These are phyloP conservation scores for Quercus suber DNA, from an alignment of 306 rosid genomes.

Conservation along the genomic window DNA sequence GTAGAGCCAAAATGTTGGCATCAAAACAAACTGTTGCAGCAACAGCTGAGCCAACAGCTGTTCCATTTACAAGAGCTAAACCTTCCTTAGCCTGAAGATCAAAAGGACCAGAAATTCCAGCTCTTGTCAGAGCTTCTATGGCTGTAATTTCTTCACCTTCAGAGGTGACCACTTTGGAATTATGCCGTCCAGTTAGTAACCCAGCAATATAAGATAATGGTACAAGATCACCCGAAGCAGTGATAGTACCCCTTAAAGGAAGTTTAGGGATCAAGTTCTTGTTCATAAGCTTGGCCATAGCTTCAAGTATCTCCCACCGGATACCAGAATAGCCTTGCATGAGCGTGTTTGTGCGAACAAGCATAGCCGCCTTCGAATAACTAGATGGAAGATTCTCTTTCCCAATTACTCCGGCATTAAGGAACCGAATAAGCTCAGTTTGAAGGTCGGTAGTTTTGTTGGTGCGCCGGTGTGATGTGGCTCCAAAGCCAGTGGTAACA, in stretches of 20 bases:
- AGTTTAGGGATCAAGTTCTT: constrained; percentile 31
- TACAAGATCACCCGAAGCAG: constrained; percentile 42
- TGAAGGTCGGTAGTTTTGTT: constrained; percentile 27
- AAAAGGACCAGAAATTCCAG: constrained; percentile 26
- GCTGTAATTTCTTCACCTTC: constrained; percentile 23
- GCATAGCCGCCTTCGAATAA: constrained; percentile 34
- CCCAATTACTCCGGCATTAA: constrained; percentile 35
- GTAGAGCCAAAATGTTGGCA: constrained; percentile 26
- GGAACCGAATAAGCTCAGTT: constrained; percentile 37
- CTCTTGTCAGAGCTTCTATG: constrained; percentile 29
- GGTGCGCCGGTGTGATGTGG: constrained; percentile 37
- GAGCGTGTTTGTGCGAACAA: constrained; percentile 34
- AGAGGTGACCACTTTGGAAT: constrained; percentile 26
- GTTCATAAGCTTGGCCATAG: constrained; percentile 32
- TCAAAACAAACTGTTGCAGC: constrained; percentile 38
- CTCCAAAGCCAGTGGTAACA: constrained; percentile 38
- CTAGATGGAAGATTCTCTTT: constrained; percentile 21
- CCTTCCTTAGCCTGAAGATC: constrained; percentile 43
- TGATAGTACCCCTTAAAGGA: constrained; percentile 36
- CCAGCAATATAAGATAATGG: constrained; percentile 43
- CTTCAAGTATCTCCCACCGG: constrained; percentile 32
- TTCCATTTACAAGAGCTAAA: constrained; percentile 38
- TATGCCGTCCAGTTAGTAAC: constrained; percentile 29
- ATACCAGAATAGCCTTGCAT: constrained; percentile 43
- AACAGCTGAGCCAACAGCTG: constrained; percentile 32